Evolutionary conservation across 2,329 filamentous ascomycete species (phyloP).

Genomic region (Aspergillus japonicus): DNA sequence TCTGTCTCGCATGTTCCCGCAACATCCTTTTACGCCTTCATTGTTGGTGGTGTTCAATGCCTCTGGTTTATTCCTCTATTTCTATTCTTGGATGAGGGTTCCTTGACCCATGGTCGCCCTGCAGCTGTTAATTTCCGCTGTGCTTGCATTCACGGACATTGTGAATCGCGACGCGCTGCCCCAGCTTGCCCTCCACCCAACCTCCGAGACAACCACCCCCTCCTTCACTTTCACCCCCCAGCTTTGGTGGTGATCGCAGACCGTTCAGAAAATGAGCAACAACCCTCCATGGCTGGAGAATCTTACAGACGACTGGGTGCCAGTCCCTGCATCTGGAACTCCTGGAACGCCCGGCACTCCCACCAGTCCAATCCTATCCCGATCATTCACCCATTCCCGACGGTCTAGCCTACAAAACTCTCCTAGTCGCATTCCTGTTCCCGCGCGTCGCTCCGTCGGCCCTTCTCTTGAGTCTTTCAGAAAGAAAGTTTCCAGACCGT

Average conservation of each 20-base stretch:
- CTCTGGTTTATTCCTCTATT: conserved; percentile 4
- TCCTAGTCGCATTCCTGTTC: conserved; percentile 41
- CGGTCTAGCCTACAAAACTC: conserved; percentile 32
- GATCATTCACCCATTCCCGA: conserved; percentile 25
- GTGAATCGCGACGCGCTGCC: conserved; percentile 22
- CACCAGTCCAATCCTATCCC: conserved; percentile 29
- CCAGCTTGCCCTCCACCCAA: conserved; percentile 16
- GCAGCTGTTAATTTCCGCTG: conserved; percentile 17
- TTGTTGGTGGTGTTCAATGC: neutral
- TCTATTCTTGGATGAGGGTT: conserved; percentile 11
- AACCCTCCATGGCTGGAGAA: conserved; percentile 46
- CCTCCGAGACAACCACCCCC: conserved; percentile 6
- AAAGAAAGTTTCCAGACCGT: conserved; percentile 36
- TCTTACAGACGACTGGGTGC: conserved; percentile 46
- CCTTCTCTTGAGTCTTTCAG: conserved; percentile 23
- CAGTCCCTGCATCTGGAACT: conserved; percentile 32
- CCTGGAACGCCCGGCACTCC: conserved; percentile 25
- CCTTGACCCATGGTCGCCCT: conserved; percentile 19
- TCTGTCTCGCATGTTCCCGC: neutral
- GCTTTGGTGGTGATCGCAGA: conserved; percentile 1
- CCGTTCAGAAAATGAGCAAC: conserved; percentile 28
- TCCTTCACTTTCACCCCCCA: neutral
- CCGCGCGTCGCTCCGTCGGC: conserved; percentile 34
- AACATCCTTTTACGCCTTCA: neutral
- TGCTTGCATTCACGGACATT: conserved; percentile 17